Base-by-base conservation (phyloP, 768 basidiomycete species). In the Lactifluus pinguis region DNA sequence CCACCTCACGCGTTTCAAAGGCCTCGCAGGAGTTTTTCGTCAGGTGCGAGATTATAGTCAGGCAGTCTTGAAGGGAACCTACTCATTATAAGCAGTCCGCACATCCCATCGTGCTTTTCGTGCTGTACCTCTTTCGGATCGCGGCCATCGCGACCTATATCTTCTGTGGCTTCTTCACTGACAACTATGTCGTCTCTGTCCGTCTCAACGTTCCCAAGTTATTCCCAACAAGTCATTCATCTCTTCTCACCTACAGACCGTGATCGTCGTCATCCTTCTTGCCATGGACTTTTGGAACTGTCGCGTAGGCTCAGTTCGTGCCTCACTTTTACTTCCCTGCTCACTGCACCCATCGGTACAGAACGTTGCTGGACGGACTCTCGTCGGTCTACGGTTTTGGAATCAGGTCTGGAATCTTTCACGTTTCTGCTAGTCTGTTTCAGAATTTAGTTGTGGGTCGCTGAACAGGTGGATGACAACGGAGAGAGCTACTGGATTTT, bases 251-350 rank as follows among this genome's bases (percentile, higher is more conserved):
- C 32, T 59, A 25, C 68, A 86, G 84, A 95, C 94, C 29, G 95
- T 99, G 4, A 73, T 83, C 9, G 95, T 98, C 0, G 97, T 98
- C 21, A 86, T 98, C 1, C 77, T 99, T 15, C 82, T 99, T 29
- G 89, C 95, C 0, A 88, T 95, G 83, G 97, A 99, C 75, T 99
- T 99, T 72, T 99, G 95, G 97, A 98, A 95, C 68, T 93, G 92
- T 66, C 78, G 94, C 71, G 92, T 93, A 45, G 44, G n/a, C n/a
- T 13, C 10, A 25, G 11, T 5, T 15, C 15, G 4, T 11, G 8
- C 32, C 44, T 11, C 15, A 41, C 9, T 38, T 47, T 48, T 6
- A 29, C 21, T 25, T 4, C 32, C 32, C 32, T 34, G 32, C 44
- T 4, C 57, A 25, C 36, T 14, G 25, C 39, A 19, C 45, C 4